Conservation (phyloP, 2,329 filamentous ascomycete genomes). For the Venturia pyrina region DNA sequence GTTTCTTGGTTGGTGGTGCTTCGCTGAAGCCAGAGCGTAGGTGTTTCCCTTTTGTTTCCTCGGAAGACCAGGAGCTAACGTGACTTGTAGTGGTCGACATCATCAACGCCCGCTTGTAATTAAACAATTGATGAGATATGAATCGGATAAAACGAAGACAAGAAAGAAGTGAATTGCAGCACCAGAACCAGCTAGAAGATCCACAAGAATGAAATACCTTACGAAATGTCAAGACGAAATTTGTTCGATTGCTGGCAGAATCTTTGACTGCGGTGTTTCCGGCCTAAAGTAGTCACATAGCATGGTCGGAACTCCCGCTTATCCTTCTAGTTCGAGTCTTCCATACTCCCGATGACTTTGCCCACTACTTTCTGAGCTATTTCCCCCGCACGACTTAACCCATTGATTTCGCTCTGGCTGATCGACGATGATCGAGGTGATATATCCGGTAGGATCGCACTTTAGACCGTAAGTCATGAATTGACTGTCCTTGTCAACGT, state of each 20-base stretch:
- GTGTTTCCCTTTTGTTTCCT: conserved; percentile 24
- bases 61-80: conserved; percentile 10
- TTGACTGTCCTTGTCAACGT: too few species aligned
- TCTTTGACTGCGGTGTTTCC: background rate
- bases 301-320: too few species aligned
- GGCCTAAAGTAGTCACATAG: background rate
- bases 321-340: too few species aligned
- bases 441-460: too few species aligned
- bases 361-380: too few species aligned
- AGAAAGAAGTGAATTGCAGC: background rate
- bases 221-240: background rate
- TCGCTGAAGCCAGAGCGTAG: conserved; percentile 92
- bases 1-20: conserved; percentile 93
- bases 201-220: background rate
- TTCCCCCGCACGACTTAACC: too few species aligned
- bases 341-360: too few species aligned
- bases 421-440: too few species aligned
- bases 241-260: background rate
- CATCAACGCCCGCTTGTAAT: conserved; percentile 51
- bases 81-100: conserved; percentile 49
- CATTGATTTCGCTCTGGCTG: too few species aligned
- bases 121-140: background rate
- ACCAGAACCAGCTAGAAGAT: background rate
- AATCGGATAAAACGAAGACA: background rate
- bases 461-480: too few species aligned